Conservation (phyloP, 495 filamentous ascomycete genomes). For the Hamigera avellanea region DNA sequence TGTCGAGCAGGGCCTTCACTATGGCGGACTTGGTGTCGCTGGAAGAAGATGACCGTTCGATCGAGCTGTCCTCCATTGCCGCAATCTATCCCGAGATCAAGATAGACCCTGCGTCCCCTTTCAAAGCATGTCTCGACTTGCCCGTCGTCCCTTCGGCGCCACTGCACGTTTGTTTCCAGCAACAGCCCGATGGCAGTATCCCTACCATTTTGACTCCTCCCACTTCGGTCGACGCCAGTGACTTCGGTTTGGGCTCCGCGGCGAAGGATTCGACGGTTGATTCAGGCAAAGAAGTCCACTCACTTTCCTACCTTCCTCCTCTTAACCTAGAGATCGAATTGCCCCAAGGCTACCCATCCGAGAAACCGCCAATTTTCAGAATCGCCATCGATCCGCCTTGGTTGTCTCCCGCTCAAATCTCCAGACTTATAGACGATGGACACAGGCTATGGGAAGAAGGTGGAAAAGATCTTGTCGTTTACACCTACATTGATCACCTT, state of each 20-base stretch:
- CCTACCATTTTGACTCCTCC: constrained; percentile 33
- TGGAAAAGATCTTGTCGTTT: constrained; percentile 66
- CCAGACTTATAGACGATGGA: constrained; percentile 48
- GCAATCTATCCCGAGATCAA: constrained; percentile 85
- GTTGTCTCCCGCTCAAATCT: constrained; percentile 49
- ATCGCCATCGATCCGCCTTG: constrained; percentile 58
- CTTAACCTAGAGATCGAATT: constrained; percentile 57
- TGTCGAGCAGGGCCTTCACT: background rate
- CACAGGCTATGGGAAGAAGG: constrained; percentile 69
- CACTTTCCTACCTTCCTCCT: constrained; percentile 66
- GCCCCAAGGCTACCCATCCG: constrained; percentile 63
- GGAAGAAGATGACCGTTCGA: constrained; percentile 53
- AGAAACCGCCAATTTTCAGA: constrained; percentile 51
- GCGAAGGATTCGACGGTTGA: constrained; percentile 11
- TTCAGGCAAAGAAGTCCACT: constrained; percentile 39
- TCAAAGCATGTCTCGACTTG: constrained; percentile 58
- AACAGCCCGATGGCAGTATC: constrained; percentile 30
- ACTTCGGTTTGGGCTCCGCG: constrained; percentile 6
- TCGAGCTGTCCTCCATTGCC: constrained; percentile 71
- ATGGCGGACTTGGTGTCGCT: constrained; percentile 20
- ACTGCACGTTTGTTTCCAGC: constrained; percentile 58
- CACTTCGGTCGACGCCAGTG: constrained; percentile 27
- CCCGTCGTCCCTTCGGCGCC: constrained; percentile 58
- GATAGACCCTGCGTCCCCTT: constrained; percentile 41
- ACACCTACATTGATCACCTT: constrained; percentile 74